Percentiles rank a stretch among this genome's conserved stretches.
Evolutionary conservation across 1,284 basidiomycete genomes (phyloP).

Genomic region (Gastroboletus turbinatus): DNA sequence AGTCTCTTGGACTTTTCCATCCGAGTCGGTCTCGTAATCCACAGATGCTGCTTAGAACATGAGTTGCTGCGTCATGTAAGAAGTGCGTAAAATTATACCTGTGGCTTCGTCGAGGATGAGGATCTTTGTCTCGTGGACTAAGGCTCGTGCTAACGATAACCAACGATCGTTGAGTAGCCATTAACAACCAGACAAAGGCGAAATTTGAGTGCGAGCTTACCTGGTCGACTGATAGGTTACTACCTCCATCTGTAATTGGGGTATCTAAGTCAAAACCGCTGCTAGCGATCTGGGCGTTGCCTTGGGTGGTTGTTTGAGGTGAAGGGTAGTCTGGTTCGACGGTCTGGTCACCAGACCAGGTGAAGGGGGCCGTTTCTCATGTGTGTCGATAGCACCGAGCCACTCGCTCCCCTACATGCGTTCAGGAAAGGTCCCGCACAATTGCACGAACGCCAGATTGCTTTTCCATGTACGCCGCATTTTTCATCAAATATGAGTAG

Average conservation of each 20-base stretch:
- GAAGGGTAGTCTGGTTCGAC: too few species aligned
- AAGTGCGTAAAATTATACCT: constrained; percentile 27
- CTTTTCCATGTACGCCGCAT: too few species aligned
- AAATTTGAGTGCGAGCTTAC: background rate
- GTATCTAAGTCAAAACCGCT: constrained; percentile 78
- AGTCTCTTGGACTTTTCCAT: constrained; percentile 81
- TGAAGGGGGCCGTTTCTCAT: too few species aligned
- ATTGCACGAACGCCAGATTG: too few species aligned
- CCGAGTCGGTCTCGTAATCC: constrained; percentile 85
- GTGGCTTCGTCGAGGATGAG: constrained; percentile 81
- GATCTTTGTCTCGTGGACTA: constrained; percentile 76
- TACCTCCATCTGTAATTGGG: constrained; percentile 82
- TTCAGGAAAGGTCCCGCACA: too few species aligned
- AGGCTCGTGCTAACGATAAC: constrained; percentile 80
- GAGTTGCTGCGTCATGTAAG: background rate
- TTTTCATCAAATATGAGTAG: too few species aligned
- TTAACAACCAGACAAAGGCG: background rate
- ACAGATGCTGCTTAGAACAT: constrained; percentile 55
- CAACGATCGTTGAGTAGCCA: constrained; percentile 57
- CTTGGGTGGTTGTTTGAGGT: background rate
- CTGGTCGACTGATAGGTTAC: constrained; percentile 71
- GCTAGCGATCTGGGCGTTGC: constrained; percentile 16
- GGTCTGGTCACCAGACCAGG: too few species aligned
- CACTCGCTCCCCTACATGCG: too few species aligned
- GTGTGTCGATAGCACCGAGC: too few species aligned